Evolutionary conservation across 305 asterid species (phyloP).

Genomic region (Solanum hybrid): DNA sequence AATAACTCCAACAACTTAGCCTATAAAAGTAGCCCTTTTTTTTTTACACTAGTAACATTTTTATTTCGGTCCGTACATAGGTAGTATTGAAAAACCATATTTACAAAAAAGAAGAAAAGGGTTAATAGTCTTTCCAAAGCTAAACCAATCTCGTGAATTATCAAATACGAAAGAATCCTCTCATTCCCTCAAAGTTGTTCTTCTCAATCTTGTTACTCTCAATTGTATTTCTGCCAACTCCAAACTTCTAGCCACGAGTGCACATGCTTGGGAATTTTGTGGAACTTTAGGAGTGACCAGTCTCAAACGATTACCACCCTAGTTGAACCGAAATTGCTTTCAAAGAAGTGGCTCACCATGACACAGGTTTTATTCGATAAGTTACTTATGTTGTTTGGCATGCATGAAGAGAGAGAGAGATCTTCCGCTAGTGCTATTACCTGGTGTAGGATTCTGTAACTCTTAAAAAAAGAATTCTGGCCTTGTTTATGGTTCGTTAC

Average conservation of each 20-base stretch:
- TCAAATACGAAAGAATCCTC: background rate
- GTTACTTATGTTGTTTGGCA: background rate
- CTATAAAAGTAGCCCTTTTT: background rate
- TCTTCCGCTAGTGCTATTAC: background rate
- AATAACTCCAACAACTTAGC: background rate
- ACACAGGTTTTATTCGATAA: background rate
- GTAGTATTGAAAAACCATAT: background rate
- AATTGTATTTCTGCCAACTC: background rate
- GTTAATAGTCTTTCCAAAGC: background rate
- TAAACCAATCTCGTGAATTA: background rate
- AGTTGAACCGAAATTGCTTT: background rate
- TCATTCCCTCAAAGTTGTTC: background rate
- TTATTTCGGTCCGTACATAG: background rate
- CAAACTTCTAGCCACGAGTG: background rate
- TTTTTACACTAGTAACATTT: background rate
- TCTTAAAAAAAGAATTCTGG: background rate
- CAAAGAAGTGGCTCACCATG: background rate
- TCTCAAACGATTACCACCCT: background rate
- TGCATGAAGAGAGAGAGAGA: background rate
- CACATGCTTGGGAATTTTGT: background rate
- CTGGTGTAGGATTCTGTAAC: background rate
- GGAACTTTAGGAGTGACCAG: background rate
- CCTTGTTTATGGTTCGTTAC: background rate
- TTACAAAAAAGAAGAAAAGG: background rate
- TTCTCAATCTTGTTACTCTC: background rate